Conservation (phyloP, 208 protist genomes). For the Leishmania turanica region DNA sequence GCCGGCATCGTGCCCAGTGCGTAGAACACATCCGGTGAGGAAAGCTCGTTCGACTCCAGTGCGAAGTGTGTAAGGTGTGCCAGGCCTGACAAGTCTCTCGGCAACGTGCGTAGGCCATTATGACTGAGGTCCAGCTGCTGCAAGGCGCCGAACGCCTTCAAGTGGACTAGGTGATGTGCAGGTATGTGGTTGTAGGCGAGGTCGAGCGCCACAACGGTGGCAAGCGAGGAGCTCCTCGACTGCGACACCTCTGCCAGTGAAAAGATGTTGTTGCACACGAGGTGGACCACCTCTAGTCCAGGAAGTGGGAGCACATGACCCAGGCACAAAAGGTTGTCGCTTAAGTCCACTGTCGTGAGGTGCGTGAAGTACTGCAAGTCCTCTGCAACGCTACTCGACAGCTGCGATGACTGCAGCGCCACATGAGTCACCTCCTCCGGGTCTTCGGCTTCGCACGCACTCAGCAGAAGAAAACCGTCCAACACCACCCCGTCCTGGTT, state of each 20-base stretch:
- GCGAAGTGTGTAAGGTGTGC: slow-evolving; percentile 83
- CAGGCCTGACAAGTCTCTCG: slow-evolving; percentile 69
- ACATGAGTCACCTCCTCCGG: slow-evolving; percentile 71
- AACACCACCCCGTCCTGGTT: slow-evolving; percentile 50
- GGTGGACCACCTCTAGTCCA: slow-evolving; percentile 70
- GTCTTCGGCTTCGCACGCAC: slow-evolving; percentile 58
- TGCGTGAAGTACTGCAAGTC: slow-evolving; percentile 77
- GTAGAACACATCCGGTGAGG: slow-evolving; percentile 52
- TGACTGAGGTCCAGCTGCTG: slow-evolving; percentile 84
- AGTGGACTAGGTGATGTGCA: slow-evolving; percentile 46
- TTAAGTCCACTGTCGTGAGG: slow-evolving; percentile 79
- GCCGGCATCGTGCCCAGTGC: slow-evolving; percentile 84
- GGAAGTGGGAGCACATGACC: slow-evolving; percentile 65
- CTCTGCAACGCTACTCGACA: slow-evolving; percentile 65
- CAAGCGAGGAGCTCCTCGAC: slow-evolving; percentile 26
- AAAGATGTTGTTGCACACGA: slow-evolving; percentile 77
- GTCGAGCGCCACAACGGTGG: slow-evolving; percentile 65
- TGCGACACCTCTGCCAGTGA: slow-evolving; percentile 45
- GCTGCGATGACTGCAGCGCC: slow-evolving; percentile 68
- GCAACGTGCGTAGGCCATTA: slow-evolving; percentile 72
- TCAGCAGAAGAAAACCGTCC: slow-evolving; percentile 84
- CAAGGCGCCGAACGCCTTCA: slow-evolving; percentile 70
- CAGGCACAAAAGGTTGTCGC: slow-evolving; percentile 75
- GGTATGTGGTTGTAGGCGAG: slow-evolving; percentile 87
- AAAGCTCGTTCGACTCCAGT: slow-evolving; percentile 78